Evolutionary conservation across 2,329 filamentous ascomycete genomes (phyloP).

Genomic region (Pseudopithomyces chartarum): DNA sequence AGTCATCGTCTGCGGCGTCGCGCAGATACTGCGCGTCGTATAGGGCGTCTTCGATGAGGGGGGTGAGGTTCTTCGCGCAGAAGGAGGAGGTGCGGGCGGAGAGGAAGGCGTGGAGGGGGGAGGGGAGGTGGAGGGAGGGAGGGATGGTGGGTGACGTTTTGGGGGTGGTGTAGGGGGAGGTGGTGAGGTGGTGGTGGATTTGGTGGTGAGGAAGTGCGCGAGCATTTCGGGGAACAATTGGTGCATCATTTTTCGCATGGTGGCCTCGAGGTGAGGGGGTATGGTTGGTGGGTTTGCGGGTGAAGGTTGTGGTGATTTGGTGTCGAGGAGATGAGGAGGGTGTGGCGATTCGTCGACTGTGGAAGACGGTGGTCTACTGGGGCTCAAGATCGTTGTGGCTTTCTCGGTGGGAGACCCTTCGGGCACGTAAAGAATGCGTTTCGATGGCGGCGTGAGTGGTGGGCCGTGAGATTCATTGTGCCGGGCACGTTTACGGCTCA

Average conservation of each 20-base stretch:
- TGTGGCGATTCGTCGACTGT: not conserved
- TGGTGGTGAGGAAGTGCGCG: slow-evolving; percentile 4
- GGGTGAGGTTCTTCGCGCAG: not conserved
- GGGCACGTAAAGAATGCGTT: slow-evolving; percentile 12
- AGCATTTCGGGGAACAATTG: slow-evolving; percentile 10
- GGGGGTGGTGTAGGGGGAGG: no score
- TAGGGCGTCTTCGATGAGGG: not conserved
- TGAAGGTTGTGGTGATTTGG: not conserved
- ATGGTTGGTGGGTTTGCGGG: not conserved
- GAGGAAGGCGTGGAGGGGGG: not conserved
- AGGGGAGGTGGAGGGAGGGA: not conserved
- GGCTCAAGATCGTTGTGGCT: slow-evolving; percentile 11
- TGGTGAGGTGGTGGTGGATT: not conserved
- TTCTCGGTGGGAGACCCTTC: slow-evolving; percentile 15
- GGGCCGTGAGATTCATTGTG: slow-evolving; percentile 14
- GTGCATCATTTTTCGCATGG: slow-evolving; percentile 8
- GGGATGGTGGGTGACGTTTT: not conserved
- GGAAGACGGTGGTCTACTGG: not conserved
- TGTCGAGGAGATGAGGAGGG: not conserved
- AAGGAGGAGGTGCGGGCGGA: slow-evolving; percentile 1
- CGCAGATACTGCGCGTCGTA: slow-evolving; percentile 7
- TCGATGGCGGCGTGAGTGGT: slow-evolving; percentile 10
- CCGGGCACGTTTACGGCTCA: slow-evolving; percentile 16
- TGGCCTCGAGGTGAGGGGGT: slow-evolving; percentile 5
- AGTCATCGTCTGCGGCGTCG: slow-evolving; percentile 4